Base-by-base conservation (phyloP, 2,329 filamentous ascomycete genomes). In the Davidsoniella virescens region DNA sequence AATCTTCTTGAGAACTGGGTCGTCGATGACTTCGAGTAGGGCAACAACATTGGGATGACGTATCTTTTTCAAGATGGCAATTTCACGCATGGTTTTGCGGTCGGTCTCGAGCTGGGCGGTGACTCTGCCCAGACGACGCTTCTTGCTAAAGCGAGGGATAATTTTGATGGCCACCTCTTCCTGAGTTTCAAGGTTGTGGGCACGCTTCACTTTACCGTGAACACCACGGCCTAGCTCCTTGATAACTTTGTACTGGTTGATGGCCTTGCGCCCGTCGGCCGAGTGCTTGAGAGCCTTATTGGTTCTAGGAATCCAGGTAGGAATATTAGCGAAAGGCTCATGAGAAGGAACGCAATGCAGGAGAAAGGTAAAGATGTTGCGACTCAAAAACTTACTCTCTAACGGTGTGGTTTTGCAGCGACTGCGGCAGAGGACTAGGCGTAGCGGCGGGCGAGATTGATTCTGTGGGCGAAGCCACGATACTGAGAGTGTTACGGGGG, bases 31-130 rank as follows among this genome's bases (percentile, higher is more conserved):
- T 67, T 98, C 92, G 55, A 96, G 75, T 38, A 98, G 71, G 58
- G 86, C 88, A 55, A 98, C 92, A 39, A 98, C 86, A 60, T 98
- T 95, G n/a, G 86, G 82, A 64, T 98, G 92, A 26, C 90, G 82
- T 49, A 94, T 94, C 69, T 98, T 98, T 65, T 98, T 98, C 59
- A 98, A 71, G 52, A 98, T 96, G 61, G 92, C 92, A 55, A 98
- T 94, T 67, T 98, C 92, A 62, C 84, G 83, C 68, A 94, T 95
- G 51, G 85, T 87, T 69, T 88, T 90, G 64, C 86, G 82, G 38
- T 49, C 47, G 10, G 49, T 49, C 59, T 80, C 75, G 2, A 75
- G 76, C 59, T 68, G 65, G 54, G 77, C 75, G 1, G 73, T 80
- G 51, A 90, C 82, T 61, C 84, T 84, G 49, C 92, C 92, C n/a